Evolutionary conservation across 345 rosid genomes (phyloP).

Genomic region (Citrus cavaleriei): DNA sequence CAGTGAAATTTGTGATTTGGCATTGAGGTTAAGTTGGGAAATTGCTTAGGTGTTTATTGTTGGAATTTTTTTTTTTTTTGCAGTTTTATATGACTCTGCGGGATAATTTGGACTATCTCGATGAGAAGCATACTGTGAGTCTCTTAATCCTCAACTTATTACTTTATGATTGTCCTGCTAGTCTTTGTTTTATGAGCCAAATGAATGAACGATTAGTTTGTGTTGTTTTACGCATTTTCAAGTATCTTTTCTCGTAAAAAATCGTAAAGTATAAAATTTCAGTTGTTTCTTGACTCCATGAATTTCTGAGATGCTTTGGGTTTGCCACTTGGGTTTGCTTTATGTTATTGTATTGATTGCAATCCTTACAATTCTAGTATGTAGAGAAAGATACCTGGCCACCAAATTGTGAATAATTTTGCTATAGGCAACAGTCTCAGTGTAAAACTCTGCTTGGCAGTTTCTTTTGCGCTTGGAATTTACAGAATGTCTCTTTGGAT

Average conservation of each 20-base stretch:
- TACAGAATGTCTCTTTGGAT: background rate
- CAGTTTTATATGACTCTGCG: constrained; percentile 93
- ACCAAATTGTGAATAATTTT: background rate
- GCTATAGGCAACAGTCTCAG: background rate
- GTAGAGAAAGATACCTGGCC: background rate
- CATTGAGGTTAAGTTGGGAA: background rate
- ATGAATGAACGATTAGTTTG: background rate
- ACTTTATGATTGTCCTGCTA: background rate
- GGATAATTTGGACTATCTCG: constrained; percentile 91
- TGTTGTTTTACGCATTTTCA: background rate
- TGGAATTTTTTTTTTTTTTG: constrained; percentile 9
- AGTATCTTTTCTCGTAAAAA: background rate
- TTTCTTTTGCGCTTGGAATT: background rate
- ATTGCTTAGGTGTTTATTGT: constrained; percentile 6
- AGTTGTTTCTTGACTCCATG: background rate
- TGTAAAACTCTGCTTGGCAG: background rate
- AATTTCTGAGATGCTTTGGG: background rate
- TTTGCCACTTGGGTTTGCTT: background rate
- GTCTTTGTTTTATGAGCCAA: background rate
- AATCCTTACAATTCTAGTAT: background rate
- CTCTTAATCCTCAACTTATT: background rate
- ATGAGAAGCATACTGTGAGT: constrained; percentile 92
- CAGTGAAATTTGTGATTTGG: background rate
- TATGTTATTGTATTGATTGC: background rate
- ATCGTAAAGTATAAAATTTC: background rate